A percentile compares a stretch with the other conserved stretches of the same genome.
Conservation (phyloP, 2,329 filamentous ascomycete species). For the Aspergillus sp. region DNA sequence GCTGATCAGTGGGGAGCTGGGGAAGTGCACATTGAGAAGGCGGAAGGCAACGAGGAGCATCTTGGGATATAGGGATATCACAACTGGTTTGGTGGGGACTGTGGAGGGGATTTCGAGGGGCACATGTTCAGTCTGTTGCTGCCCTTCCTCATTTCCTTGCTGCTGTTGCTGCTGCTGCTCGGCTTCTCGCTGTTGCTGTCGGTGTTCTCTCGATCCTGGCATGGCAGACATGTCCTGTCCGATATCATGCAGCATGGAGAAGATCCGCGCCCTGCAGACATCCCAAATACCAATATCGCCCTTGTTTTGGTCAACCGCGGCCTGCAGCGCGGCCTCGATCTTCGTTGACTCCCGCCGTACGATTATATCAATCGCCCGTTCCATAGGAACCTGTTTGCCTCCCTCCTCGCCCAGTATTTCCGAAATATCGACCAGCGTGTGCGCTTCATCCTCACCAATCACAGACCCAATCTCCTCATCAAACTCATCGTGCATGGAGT, state of each 20-base stretch:
- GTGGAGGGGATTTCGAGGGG: conserved; percentile 23
- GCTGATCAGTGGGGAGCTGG: conserved; percentile 32
- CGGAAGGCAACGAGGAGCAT: conserved; percentile 34
- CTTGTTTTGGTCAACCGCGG: conserved; percentile 18
- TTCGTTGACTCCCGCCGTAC: conserved; percentile 22
- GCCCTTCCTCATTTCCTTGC: background rate
- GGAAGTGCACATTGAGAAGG: conserved; percentile 33
- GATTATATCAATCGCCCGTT: conserved; percentile 18
- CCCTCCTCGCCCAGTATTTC: conserved; percentile 4
- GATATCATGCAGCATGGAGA: conserved; percentile 27
- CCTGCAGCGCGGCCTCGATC: conserved; percentile 24
- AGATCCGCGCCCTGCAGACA: conserved; percentile 33
- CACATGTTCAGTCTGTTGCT: background rate
- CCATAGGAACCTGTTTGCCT: conserved; percentile 10
- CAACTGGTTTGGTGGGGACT: conserved; percentile 24
- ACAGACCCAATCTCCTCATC: background rate
- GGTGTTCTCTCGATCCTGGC: background rate
- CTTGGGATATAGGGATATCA: conserved; percentile 34
- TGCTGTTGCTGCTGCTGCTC: conserved; percentile 2
- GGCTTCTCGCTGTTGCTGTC: conserved; percentile 1
- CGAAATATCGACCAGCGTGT: background rate
- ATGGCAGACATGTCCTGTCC: background rate
- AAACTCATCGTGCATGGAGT: background rate
- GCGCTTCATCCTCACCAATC: background rate
- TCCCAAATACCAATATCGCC: conserved; percentile 32